phyloP scores from a whole-genome alignment of 305 asterid species.

The Salvia sclarea region DNA sequence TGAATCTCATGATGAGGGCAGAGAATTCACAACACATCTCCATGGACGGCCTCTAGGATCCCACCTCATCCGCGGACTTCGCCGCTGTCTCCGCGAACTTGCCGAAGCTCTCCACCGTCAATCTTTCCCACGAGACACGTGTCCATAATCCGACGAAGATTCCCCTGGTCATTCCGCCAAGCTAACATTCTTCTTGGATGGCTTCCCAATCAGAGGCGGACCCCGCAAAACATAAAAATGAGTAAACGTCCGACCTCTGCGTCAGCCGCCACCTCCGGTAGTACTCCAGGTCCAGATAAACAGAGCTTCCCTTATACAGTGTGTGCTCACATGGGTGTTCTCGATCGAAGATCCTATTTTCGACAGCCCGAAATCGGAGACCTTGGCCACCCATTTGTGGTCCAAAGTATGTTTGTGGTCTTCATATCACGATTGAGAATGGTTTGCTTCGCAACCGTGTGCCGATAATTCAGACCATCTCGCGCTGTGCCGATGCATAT shows the following conservation, averaged over 20 bases:
- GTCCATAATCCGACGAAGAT: conserved; percentile 63
- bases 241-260: conserved; percentile 77
- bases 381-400: conserved; percentile 82
- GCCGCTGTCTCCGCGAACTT: conserved; percentile 76
- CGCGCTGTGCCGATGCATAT: conserved; percentile 84
- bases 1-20: too few relatives aligned
- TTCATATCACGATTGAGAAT: conserved; percentile 83
- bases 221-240: too few relatives aligned
- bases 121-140: conserved; percentile 76
- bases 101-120: conserved; percentile 71
- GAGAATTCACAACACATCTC: conserved; percentile 86
- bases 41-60: conserved; percentile 79
- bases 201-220: conserved; percentile 68
- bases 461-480: conserved; percentile 82
- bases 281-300: conserved; percentile 74
- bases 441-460: conserved; percentile 77
- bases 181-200: conserved; percentile 85
- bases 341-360: conserved; percentile 74
- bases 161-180: conserved; percentile 79
- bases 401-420: conserved; percentile 83
- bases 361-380: conserved; percentile 78
- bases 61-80: conserved; percentile 71
- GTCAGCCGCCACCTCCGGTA: conserved; percentile 67
- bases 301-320: conserved; percentile 81
- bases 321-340: conserved; percentile 81